Base-by-base conservation (phyloP, 2,329 filamentous ascomycete genomes). In the Sclerotinia borealis region DNA sequence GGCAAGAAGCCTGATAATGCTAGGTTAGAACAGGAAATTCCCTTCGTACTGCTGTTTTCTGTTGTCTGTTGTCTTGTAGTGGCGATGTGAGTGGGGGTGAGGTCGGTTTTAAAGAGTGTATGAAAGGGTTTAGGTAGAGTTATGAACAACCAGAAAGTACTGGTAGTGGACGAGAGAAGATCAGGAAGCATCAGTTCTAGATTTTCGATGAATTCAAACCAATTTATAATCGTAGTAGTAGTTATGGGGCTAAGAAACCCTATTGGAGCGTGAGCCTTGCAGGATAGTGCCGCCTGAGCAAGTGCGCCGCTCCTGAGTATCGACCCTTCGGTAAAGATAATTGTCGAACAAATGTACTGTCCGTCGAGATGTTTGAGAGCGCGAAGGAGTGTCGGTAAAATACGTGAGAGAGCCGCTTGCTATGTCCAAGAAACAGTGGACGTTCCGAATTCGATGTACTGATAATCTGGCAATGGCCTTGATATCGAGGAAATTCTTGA, bases 131-230 rank as follows among this genome's bases (percentile, higher is more conserved):
- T n/a, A 37, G 37, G 22, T 39, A 43, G n/a, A 51, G 19, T n/a
- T 25, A 41, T 37, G 22, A 39, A 52, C 25, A 59, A 59, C 61
- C 61, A 63, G 45, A 59, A 36, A 34, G 61, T 43, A 50, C 61
- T 63, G 52, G 52, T 36, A 29, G 39, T 11, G 22, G 27, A 41
- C 45, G 17, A 29, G 27, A 31, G 37, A 54, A 45, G 54, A 45
- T 56, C 41, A 39, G 34, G 34, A 45, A 54, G 60, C 60, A 58
- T 58, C 36, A 31, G 51, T 48, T 48, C 41, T 56, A 39, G 29
- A 47, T 13, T 62, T 4, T 56, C 13, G 45, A 39, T 27, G 7
- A 19, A 17, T 56, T 56, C 17, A 13, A 62, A 39, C 17, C 22
- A 22, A 39, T 37, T 4, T 29, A 37, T 19, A 37, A 39, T 31